phyloP scores from a whole-genome alignment of 2,329 filamentous ascomycete genomes.

The Monilinia aucupariae region DNA sequence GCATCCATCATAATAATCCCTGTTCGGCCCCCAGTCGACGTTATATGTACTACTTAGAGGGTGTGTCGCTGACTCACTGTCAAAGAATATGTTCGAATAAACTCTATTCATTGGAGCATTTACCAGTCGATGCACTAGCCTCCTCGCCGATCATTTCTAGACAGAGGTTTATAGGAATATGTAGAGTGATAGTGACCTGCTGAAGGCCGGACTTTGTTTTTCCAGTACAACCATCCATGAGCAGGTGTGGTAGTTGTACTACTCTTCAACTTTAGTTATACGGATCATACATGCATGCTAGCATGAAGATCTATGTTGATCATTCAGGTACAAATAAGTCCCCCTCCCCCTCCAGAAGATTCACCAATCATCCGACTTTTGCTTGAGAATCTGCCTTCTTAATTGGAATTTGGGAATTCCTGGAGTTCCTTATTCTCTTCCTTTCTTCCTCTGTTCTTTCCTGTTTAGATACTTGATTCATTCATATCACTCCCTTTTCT shows the following conservation, averaged over 20 bases:
- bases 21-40: not conserved
- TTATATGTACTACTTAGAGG: not conserved
- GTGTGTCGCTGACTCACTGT: no score
- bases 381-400: not conserved
- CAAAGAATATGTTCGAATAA: not conserved
- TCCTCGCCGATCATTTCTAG: not conserved
- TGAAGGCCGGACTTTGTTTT: not conserved
- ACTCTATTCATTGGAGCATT: not conserved
- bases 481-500: not conserved
- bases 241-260: not conserved
- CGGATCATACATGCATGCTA: not conserved
- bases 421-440: not conserved
- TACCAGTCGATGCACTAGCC: not conserved
- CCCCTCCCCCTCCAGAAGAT: not conserved
- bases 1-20: not conserved
- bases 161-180: no score
- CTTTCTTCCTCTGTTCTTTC: not conserved
- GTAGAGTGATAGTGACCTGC: not conserved
- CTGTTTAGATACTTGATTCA: not conserved
- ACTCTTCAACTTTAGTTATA: not conserved
- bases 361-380: not conserved
- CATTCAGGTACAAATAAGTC: slow-evolving; percentile 9
- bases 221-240: not conserved
- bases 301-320: not conserved
- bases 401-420: not conserved